Evolutionary conservation across 805 yeast species (phyloP).

Genomic region (Debaryomyces prosopidis): DNA sequence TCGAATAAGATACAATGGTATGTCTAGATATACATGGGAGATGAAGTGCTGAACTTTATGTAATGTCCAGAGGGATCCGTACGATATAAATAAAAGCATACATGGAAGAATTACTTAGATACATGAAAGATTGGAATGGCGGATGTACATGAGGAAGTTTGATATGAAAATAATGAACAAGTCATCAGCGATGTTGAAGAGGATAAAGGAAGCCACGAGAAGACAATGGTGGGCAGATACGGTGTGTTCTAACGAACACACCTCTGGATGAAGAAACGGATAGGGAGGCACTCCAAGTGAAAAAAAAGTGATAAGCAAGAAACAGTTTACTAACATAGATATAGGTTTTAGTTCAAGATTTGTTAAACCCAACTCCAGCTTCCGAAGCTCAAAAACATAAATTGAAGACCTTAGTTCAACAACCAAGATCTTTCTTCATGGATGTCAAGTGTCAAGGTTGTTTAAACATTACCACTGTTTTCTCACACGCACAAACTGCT

Average conservation of each 20-base stretch:
- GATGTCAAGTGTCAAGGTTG: slow-evolving; percentile 99
- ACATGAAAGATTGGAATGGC: too few relatives aligned
- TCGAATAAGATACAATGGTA: background rate
- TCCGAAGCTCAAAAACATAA: slow-evolving; percentile 97
- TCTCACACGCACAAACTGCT: slow-evolving; percentile 99
- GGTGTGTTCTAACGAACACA: too few relatives aligned
- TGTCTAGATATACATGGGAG: background rate
- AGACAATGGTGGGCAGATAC: too few relatives aligned
- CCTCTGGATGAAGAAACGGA: slow-evolving; percentile 2
- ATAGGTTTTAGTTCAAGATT: slow-evolving; percentile 97
- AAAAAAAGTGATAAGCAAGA: background rate
- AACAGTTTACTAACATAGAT: slow-evolving; percentile 19
- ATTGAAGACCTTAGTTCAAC: slow-evolving; percentile 94
- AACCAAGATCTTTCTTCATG: slow-evolving; percentile 99
- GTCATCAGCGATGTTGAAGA: too few relatives aligned
- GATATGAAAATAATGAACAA: too few relatives aligned
- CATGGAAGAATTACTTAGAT: too few relatives aligned
- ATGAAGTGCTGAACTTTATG: too few relatives aligned
- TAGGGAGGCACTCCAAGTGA: background rate
- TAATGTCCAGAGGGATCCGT: too few relatives aligned
- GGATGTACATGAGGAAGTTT: too few relatives aligned
- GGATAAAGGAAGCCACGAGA: too few relatives aligned
- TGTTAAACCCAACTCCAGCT: slow-evolving; percentile 96
- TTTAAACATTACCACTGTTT: slow-evolving; percentile 97
- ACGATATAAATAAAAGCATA: too few relatives aligned